Evolutionary conservation across 257 asterid genomes (phyloP), one percentile per base, ranked within the genome.

Genomic region (Solanum chilense): DNA sequence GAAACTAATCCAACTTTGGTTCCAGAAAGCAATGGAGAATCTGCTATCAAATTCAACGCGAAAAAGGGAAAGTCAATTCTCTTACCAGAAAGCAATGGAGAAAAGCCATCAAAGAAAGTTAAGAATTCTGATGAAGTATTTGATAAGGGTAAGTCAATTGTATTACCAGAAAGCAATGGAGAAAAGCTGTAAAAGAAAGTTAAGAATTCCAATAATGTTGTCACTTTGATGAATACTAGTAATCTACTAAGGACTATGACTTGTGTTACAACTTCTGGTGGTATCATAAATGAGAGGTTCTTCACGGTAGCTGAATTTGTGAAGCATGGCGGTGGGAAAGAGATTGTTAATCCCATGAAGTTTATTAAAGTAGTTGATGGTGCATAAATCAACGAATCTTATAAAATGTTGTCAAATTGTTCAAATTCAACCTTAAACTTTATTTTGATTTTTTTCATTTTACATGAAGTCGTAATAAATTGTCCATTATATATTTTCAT

Each of bases 231-330:
- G 58, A 52, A 75, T 39, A 14, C 35, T 23, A 41, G 9, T 75
- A 29, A 75, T 6, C 33, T 75, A 29, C 56, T 23, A 41, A 23
- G 31, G 33, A 41, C 12, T 39, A 89, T 92, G 89, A 89, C 90
- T 31, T 20, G 42, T 37, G 88, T 88, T 11, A 44, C 69, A 27
- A 84, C 89, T 3, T 78, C 15, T 11, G 90, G 87, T 16, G 87
- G 74, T 18, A 78, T 84, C 20, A 87, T 89, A 3, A 58, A 83
- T 31, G 88, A 86, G 9, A 56, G 15, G 41, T 84, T 85, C 33
- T 69, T 90, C 35, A 41, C 91, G 1, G 58, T 89, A 9, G 87
- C 88, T 12, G 90, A 86, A 14, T 90, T 88, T 84, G 91, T 88
- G 23, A 89, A 85, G 89, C 91, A 90, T 64, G 88, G 80, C 3